These are phyloP conservation scores for Aciculosporium take DNA, from an alignment of 2,329 filamentous ascomycete genomes.

Conservation along the genomic window DNA sequence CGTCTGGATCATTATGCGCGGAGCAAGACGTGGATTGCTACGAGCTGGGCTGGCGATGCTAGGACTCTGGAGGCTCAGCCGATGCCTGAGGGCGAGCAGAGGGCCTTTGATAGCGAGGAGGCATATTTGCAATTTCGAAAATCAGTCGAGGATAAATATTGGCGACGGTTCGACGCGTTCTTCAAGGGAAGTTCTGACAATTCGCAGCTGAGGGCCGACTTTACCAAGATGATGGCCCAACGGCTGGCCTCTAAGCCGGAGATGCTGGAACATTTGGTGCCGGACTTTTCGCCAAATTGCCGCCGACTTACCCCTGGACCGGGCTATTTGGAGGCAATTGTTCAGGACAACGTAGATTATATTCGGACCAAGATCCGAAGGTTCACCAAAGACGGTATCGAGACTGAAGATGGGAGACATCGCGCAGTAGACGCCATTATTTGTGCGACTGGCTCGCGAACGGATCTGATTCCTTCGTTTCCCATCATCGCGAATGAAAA, in stretches of 20 bases:
- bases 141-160: slow-evolving; percentile 45
- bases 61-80: slow-evolving; percentile 41
- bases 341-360: slow-evolving; percentile 46
- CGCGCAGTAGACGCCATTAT: slow-evolving; percentile 50
- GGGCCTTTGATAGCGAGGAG: slow-evolving; percentile 44
- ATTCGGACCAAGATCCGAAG: slow-evolving; percentile 41
- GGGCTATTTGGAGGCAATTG: slow-evolving; percentile 52
- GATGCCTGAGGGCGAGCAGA: slow-evolving; percentile 39
- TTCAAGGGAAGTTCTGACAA: slow-evolving; percentile 40
- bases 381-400: slow-evolving; percentile 46
- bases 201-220: slow-evolving; percentile 29
- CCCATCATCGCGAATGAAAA: slow-evolving; percentile 40
- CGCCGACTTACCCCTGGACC: slow-evolving; percentile 51
- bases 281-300: slow-evolving; percentile 50
- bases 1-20: slow-evolving; percentile 51
- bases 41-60: slow-evolving; percentile 42
- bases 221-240: slow-evolving; percentile 33
- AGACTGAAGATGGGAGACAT: slow-evolving; percentile 41
- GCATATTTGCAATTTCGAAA: slow-evolving; percentile 47
- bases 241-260: slow-evolving; percentile 40
- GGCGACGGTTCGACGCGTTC: slow-evolving; percentile 39
- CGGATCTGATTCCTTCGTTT: slow-evolving; percentile 44
- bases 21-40: slow-evolving; percentile 53
- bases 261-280: slow-evolving; percentile 40
- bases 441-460: slow-evolving; percentile 54